phyloP scores from a whole-genome alignment of 495 filamentous ascomycete species.

The Aspergillus sclerotioniger region DNA sequence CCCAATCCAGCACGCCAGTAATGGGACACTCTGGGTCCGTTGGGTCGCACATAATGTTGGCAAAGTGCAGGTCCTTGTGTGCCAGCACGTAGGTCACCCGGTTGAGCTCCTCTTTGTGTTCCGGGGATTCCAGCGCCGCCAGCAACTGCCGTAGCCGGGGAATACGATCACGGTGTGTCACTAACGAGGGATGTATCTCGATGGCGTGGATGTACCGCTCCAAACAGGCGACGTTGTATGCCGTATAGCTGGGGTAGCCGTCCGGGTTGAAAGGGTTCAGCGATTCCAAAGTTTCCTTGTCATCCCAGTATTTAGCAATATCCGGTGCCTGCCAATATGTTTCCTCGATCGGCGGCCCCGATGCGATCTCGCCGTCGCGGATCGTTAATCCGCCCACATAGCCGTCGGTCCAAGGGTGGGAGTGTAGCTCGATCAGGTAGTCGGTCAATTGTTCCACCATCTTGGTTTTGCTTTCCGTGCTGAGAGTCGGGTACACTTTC shows the following conservation, averaged over 20 bases:
- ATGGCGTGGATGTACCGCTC: constrained; percentile 24
- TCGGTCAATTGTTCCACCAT: constrained; percentile 30
- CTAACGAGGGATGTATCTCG: constrained; percentile 22
- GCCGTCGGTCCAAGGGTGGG: constrained; percentile 19
- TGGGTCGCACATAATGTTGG: constrained; percentile 30
- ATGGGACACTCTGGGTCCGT: constrained; percentile 19
- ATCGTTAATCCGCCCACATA: constrained; percentile 20
- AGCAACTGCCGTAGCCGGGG: not conserved
- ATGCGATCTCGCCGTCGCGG: not conserved
- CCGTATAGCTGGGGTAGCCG: constrained; percentile 12
- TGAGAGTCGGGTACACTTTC: constrained; percentile 26
- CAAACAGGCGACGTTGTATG: constrained; percentile 19
- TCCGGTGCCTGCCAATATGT: constrained; percentile 31
- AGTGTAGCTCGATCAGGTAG: constrained; percentile 29
- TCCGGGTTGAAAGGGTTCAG: not conserved
- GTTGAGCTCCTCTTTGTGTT: constrained; percentile 20
- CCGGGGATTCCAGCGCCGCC: not conserved
- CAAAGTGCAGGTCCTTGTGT: constrained; percentile 41
- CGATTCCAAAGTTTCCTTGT: constrained; percentile 11
- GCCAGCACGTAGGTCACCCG: constrained; percentile 22
- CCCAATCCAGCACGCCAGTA: constrained; percentile 40
- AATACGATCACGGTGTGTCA: constrained; percentile 17
- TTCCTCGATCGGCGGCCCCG: constrained; percentile 27
- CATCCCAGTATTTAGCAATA: constrained; percentile 22
- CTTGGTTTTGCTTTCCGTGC: constrained; percentile 7